These are phyloP conservation scores for Jamesozyma gamospora DNA, from an alignment of 805 yeast species.

Conservation along the genomic window DNA sequence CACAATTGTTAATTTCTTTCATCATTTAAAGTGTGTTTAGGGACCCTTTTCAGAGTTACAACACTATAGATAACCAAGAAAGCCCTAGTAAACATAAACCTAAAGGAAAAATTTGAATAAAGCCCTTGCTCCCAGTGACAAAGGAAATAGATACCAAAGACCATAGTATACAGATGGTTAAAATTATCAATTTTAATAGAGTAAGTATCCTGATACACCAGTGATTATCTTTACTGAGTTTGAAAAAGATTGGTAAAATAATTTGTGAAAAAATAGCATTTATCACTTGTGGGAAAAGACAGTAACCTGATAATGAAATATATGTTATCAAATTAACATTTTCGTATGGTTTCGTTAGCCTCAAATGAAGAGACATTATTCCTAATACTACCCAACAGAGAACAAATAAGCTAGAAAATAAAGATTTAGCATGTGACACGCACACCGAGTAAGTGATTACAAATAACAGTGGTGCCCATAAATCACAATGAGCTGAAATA, in stretches of 20 bases:
- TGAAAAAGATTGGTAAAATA: constrained; percentile 21
- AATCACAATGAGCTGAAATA: constrained; percentile 19
- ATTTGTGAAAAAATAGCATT: constrained; percentile 19
- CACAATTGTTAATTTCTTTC: too few relatives aligned
- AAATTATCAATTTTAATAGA: constrained; percentile 11
- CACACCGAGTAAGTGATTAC: constrained; percentile 24
- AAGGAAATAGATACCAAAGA: constrained; percentile 16
- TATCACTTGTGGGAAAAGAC: constrained; percentile 27
- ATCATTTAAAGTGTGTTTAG: neutral
- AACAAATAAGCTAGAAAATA: constrained; percentile 27
- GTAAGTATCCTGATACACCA: constrained; percentile 14
- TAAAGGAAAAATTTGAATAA: constrained; percentile 22
- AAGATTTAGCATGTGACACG: constrained; percentile 23
- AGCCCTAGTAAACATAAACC: constrained; percentile 19
- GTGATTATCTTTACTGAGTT: constrained; percentile 3
- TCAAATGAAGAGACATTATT: constrained; percentile 25
- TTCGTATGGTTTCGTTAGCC: constrained; percentile 19
- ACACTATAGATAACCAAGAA: constrained; percentile 20
- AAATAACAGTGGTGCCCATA: constrained; percentile 30
- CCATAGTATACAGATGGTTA: constrained; percentile 19
- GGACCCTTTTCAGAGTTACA: constrained; percentile 1
- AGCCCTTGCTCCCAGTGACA: constrained; percentile 17
- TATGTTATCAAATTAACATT: constrained; percentile 23
- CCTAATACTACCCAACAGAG: constrained; percentile 23
- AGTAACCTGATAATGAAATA: constrained; percentile 27